These are phyloP conservation scores for Fusarium transvaalense DNA, from an alignment of 2,329 filamentous ascomycete species.

Conservation along the genomic window DNA sequence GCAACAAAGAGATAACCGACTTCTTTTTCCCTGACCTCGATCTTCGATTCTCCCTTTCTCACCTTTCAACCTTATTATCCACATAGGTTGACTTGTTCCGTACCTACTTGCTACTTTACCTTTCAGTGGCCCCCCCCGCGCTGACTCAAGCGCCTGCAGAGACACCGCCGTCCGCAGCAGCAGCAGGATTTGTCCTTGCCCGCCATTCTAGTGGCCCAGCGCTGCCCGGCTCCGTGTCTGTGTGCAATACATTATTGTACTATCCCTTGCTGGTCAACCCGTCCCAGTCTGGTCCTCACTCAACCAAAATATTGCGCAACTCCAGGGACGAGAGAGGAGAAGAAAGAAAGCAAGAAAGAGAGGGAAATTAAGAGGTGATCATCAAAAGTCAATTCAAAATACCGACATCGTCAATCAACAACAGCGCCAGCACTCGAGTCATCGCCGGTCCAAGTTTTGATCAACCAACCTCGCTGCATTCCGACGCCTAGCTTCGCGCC, in stretches of 20 bases:
- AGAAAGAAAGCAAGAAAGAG: background rate
- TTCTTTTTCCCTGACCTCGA: conserved; percentile 18
- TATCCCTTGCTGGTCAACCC: conserved; percentile 28
- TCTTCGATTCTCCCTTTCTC: conserved; percentile 19
- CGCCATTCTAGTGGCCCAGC: conserved; percentile 43
- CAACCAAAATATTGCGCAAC: conserved; percentile 13
- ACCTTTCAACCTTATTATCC: conserved; percentile 13
- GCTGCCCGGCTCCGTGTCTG: conserved; percentile 41
- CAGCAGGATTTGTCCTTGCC: conserved; percentile 43
- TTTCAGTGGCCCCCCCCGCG: conserved; percentile 16
- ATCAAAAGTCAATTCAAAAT: conserved; percentile 3
- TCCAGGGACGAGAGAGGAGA: background rate
- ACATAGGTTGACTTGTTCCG: conserved; percentile 14
- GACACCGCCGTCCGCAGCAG: conserved; percentile 39
- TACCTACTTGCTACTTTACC: conserved; percentile 4
- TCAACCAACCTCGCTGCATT: conserved; percentile 31
- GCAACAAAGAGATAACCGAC: conserved; percentile 36
- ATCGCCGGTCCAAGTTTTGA: conserved; percentile 17
- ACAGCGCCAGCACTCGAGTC: conserved; percentile 6
- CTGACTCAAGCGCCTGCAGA: conserved; percentile 40
- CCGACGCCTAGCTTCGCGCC: conserved; percentile 36
- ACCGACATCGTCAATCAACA: conserved; percentile 4
- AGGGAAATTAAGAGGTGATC: background rate
- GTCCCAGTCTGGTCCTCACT: conserved; percentile 13
- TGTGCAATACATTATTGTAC: conserved; percentile 25